A percentile compares a stretch with the other conserved stretches of the same genome.
These are phyloP conservation scores for Diaporthe caulivora DNA, from an alignment of 2,329 filamentous ascomycete species.

Conservation along the genomic window DNA sequence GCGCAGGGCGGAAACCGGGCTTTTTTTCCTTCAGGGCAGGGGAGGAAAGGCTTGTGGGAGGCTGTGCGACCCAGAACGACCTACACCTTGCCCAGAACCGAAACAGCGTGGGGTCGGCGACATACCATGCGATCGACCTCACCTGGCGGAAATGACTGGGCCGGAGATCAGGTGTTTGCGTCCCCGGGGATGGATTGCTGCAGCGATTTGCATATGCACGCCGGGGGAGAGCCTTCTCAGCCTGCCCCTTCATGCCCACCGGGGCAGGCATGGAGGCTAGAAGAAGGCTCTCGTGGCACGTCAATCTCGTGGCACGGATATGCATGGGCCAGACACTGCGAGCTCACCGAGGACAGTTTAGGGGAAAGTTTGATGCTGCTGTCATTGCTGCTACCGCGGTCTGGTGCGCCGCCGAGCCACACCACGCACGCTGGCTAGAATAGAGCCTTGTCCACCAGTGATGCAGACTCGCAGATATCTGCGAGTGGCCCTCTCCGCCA, in stretches of 20 bases:
- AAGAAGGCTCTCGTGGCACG: too few relatives aligned
- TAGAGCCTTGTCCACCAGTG: neutral
- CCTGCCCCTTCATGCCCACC: too few relatives aligned
- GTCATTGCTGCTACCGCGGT: neutral
- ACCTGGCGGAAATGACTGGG: neutral
- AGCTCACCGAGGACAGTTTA: neutral
- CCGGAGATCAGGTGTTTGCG: neutral
- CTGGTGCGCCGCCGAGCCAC: neutral
- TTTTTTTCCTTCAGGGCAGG: too few relatives aligned
- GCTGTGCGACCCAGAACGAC: neutral
- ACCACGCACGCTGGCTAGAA: neutral
- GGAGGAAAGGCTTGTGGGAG: too few relatives aligned
- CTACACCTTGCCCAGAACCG: too few relatives aligned
- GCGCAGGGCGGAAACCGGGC: neutral
- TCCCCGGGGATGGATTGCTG: neutral
- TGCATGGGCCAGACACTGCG: too few relatives aligned
- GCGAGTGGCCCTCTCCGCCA: neutral
- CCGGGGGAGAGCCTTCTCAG: neutral
- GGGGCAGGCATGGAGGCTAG: too few relatives aligned
- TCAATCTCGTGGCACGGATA: too few relatives aligned
- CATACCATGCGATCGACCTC: neutral
- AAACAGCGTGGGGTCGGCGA: too few relatives aligned
- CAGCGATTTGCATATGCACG: neutral
- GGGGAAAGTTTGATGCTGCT: neutral
- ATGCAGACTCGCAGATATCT: constrained; percentile 9